A percentile compares a stretch with the other conserved stretches of the same genome.
These are phyloP conservation scores for Cyanidioschyzon merolae DNA, from an alignment of 23 red algal species.

Conservation along the genomic window DNA sequence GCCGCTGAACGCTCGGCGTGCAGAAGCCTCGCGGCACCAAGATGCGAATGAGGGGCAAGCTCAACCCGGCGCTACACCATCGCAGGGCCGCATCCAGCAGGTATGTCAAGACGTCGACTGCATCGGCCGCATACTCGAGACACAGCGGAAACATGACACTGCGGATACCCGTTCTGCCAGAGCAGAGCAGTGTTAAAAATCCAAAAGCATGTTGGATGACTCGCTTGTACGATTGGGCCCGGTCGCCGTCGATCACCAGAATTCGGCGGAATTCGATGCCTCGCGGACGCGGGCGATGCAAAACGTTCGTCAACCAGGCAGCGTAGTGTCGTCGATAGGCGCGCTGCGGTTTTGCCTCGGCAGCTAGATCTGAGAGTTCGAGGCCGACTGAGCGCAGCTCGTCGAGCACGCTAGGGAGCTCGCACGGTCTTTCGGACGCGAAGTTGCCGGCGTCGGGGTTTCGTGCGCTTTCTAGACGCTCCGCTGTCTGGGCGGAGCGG, in stretches of 20 bases:
- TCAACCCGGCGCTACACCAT: slow-evolving; percentile 4
- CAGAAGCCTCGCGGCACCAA: slow-evolving; percentile 3
- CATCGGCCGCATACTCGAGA: not conserved
- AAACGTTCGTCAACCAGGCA: slow-evolving; percentile 50
- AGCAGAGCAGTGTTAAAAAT: slow-evolving; percentile 4
- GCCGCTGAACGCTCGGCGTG: not conserved
- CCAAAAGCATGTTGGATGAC: not conserved
- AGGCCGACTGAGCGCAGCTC: slow-evolving; percentile 56
- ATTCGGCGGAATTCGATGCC: slow-evolving; percentile 86
- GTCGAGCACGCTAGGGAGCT: slow-evolving; percentile 21
- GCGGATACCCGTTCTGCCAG: not conserved
- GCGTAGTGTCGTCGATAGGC: slow-evolving; percentile 71
- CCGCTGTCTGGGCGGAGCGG: not conserved
- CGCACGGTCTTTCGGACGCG: too few relatives aligned
- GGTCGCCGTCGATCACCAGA: slow-evolving; percentile 30
- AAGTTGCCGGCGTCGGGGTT: too few relatives aligned
- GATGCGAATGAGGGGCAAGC: not conserved
- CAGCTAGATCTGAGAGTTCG: slow-evolving; percentile 43
- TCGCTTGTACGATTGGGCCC: not conserved
- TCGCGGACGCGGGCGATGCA: slow-evolving; percentile 50
- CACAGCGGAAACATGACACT: not conserved
- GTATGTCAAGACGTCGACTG: not conserved
- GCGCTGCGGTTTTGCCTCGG: slow-evolving; percentile 57
- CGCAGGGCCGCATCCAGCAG: slow-evolving; percentile 3
- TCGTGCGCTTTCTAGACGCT: not conserved